Evolutionary conservation across 176 grass and related monocot species (phyloP).

Genomic region (Carex littledalei): DNA sequence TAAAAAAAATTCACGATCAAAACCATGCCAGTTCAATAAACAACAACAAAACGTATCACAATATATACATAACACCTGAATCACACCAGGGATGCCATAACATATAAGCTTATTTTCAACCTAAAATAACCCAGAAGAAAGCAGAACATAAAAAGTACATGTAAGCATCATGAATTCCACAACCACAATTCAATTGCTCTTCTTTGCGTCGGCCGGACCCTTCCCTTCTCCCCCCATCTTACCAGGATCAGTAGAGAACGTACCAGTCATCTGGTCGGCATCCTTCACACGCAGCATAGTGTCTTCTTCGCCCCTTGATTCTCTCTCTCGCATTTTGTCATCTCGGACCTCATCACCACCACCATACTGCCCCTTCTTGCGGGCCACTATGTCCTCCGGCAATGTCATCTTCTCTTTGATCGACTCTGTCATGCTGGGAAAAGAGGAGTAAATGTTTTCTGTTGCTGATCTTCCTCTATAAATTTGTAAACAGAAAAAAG

Average conservation of each 20-base stretch:
- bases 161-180: background rate
- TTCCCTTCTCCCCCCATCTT: constrained; percentile 24
- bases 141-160: background rate
- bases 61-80: background rate
- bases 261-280: constrained; percentile 27
- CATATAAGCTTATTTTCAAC: background rate
- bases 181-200: background rate
- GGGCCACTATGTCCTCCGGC: constrained; percentile 1
- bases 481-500: background rate
- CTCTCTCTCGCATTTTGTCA: background rate
- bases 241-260: constrained; percentile 17
- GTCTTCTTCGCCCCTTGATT: background rate
- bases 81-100: background rate
- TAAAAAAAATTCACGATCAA: background rate
- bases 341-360: background rate
- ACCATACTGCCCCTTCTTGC: background rate
- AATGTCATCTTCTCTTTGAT: constrained; percentile 22
- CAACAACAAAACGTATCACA: background rate
- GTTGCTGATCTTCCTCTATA: constrained; percentile 10
- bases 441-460: constrained; percentile 10
- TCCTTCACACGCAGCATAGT: constrained; percentile 21
- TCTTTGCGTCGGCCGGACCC: background rate
- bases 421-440: constrained; percentile 13
- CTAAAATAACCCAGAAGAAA: background rate
- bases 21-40: background rate